A percentile compares a stretch with the other conserved stretches of the same genome.
These are phyloP conservation scores for Pyrenochaeta sp. DNA, from an alignment of 2,329 filamentous ascomycete genomes.

Conservation along the genomic window DNA sequence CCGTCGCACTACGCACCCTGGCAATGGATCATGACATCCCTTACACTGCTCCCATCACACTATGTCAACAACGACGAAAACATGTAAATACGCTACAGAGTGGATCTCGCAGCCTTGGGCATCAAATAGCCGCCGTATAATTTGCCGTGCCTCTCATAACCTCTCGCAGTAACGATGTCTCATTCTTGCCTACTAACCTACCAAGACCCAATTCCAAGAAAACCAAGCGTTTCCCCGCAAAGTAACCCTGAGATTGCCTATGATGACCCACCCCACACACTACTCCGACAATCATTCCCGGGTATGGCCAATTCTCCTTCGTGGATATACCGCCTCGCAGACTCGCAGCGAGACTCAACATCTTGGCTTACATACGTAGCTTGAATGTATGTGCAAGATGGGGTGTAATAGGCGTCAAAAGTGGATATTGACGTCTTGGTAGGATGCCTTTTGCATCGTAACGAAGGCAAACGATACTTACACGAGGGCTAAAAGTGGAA, in stretches of 20 bases:
- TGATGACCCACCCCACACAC: not conserved
- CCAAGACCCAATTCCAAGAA: not conserved
- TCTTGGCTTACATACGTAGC: slow-evolving; percentile 2
- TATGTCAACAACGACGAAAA: not conserved
- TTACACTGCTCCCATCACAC: not conserved
- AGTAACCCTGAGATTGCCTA: not conserved
- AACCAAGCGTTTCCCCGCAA: slow-evolving; percentile 3
- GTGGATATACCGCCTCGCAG: not conserved
- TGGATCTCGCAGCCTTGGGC: slow-evolving; percentile 1
- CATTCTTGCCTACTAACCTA: not conserved
- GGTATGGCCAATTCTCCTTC: not conserved
- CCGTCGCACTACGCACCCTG: slow-evolving; percentile 1
- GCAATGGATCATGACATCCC: not conserved
- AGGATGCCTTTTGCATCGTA: not conserved
- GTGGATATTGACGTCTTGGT: slow-evolving; percentile 1
- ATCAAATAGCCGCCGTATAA: not conserved
- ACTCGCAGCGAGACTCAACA: not conserved
- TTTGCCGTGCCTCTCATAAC: not conserved
- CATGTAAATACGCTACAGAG: not conserved
- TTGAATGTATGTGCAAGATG: not conserved
- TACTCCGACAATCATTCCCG: not conserved
- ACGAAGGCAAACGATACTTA: not conserved
- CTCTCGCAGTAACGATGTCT: not conserved
- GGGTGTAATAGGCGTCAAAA: not conserved
- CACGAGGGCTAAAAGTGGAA: not conserved